Percentiles rank a stretch among this genome's conserved stretches.
Evolutionary conservation across 2,329 filamentous ascomycete genomes (phyloP).

Genomic region (Fusarium falciforme): DNA sequence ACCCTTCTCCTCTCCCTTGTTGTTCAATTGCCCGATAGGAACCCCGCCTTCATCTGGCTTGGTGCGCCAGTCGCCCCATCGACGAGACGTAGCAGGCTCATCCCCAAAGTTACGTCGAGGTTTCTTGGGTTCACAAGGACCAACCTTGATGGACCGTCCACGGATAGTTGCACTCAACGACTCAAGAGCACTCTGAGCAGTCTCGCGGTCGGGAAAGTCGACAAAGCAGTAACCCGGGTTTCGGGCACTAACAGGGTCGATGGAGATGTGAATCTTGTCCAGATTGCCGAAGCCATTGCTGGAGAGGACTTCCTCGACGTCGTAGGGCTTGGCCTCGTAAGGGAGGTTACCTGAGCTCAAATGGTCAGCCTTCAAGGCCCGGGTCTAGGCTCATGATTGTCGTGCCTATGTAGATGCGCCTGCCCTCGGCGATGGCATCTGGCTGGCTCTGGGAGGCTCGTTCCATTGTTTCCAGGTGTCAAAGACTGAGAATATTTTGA

Average conservation of each 20-base stretch:
- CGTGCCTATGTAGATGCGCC: conserved; percentile 67
- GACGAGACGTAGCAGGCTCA: conserved; percentile 46
- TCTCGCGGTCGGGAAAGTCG: conserved; percentile 68
- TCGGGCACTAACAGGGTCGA: conserved; percentile 74
- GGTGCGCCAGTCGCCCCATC: conserved; percentile 59
- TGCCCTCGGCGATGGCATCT: conserved; percentile 44
- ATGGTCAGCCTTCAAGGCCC: conserved; percentile 2
- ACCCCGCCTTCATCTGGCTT: conserved; percentile 20
- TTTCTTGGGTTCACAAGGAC: conserved; percentile 70
- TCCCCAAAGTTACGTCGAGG: conserved; percentile 25
- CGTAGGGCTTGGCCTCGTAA: conserved; percentile 63
- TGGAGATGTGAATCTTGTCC: conserved; percentile 73
- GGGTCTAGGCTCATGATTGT: not conserved
- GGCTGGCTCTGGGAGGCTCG: not conserved
- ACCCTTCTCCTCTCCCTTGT: not conserved
- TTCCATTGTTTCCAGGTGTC: conserved; percentile 18
- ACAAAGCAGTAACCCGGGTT: conserved; percentile 83
- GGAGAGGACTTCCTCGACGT: conserved; percentile 70
- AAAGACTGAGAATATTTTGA: not conserved
- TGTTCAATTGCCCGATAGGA: not conserved
- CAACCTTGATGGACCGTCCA: conserved; percentile 71
- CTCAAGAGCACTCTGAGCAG: conserved; percentile 64
- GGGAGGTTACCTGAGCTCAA: conserved; percentile 60
- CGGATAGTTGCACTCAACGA: conserved; percentile 66
- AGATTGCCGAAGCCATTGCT: conserved; percentile 52